Evolutionary conservation across 495 filamentous ascomycete species (phyloP), one percentile per base, ranked within the genome.

Genomic region (Annulohypoxylon maeteangense): DNA sequence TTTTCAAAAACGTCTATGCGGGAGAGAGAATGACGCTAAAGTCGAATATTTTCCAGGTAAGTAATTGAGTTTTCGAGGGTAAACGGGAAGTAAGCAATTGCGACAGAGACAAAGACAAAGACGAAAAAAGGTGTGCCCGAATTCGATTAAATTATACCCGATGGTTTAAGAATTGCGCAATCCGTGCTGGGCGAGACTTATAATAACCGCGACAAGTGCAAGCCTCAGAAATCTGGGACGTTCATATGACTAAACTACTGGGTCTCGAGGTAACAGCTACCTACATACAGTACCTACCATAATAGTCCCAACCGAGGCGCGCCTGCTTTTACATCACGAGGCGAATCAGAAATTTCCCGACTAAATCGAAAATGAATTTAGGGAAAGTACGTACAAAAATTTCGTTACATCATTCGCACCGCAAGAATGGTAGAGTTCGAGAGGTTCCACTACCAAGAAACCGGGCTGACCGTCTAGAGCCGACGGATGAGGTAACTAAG

Each of bases 401-500:
- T 34, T 31, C 14, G 42, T 58, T 66, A 66, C 53, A 58, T 66
- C 63, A 56, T 51, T 57, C 62, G 36, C 50, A 34, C 61, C 61
- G 16, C 36, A 32, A 51, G 47, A 51, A 59, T 22, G 11, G 25
- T 50, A 55, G 29, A 38, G 23, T 10, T 54, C 36, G 29, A 56
- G 58, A 34, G 47, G 61, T 69, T 42, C 65, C 70, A 69, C 66
- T n/a, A 22, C 38, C 10, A 36, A 59, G 50, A 54, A 65, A 54
- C 54, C 45, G 47, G 48, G 40, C 20, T 45, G 38, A 7, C 51
- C 45, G 32, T 50, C 45, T 54, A 42, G 48, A 29, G 45, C 54
- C 42, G 25, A 57, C 40, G 55, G 34, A 74, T 78, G 68, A 71
- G 58, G 68, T 76, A 76, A 76, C 56, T 64, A 78, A 78, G 58